A percentile compares a stretch with the other conserved stretches of the same genome.
Evolutionary conservation across 495 filamentous ascomycete genomes (phyloP).

Genomic region (Amniculicola lignicola): DNA sequence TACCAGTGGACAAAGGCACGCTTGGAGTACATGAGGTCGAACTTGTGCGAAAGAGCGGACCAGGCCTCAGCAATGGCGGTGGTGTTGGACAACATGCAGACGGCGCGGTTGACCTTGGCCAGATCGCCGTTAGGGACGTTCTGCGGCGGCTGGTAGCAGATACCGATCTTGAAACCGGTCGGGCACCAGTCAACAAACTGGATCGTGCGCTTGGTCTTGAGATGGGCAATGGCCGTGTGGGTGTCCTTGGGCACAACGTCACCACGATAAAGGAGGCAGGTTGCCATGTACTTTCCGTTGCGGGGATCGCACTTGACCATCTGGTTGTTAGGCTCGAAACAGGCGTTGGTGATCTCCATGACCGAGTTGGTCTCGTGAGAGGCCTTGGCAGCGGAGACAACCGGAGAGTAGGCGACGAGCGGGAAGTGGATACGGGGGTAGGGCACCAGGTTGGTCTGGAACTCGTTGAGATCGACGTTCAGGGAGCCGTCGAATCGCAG

Average conservation of each 20-base stretch:
- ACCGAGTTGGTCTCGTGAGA: constrained; percentile 74
- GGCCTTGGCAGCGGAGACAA: constrained; percentile 89
- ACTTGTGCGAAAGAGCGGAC: constrained; percentile 96
- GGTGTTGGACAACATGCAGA: constrained; percentile 99
- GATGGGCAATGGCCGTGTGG: constrained; percentile 81
- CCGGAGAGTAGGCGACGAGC: constrained; percentile 90
- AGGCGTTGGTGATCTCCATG: constrained; percentile 48
- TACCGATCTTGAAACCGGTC: constrained; percentile 99
- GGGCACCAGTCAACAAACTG: constrained; percentile 99
- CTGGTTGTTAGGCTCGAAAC: constrained; percentile 82
- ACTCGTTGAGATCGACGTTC: constrained; percentile 99
- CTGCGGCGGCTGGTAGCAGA: constrained; percentile 97
- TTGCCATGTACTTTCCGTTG: constrained; percentile 99
- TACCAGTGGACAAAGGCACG: constrained; percentile 99
- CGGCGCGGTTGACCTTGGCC: constrained; percentile 94
- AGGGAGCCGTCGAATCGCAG: constrained; percentile 98
- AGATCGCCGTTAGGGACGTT: constrained; percentile 94
- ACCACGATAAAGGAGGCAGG: constrained; percentile 95
- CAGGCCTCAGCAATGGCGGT: constrained; percentile 98
- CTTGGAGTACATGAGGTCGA: constrained; percentile 99
- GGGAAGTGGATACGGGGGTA: constrained; percentile 99
- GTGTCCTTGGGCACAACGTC: constrained; percentile 96
- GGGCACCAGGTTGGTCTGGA: constrained; percentile 98
- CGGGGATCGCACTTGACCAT: constrained; percentile 99
- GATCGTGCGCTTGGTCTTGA: constrained; percentile 98